phyloP scores from a whole-genome alignment of 768 basidiomycete species.

The Podaxis sp. region DNA sequence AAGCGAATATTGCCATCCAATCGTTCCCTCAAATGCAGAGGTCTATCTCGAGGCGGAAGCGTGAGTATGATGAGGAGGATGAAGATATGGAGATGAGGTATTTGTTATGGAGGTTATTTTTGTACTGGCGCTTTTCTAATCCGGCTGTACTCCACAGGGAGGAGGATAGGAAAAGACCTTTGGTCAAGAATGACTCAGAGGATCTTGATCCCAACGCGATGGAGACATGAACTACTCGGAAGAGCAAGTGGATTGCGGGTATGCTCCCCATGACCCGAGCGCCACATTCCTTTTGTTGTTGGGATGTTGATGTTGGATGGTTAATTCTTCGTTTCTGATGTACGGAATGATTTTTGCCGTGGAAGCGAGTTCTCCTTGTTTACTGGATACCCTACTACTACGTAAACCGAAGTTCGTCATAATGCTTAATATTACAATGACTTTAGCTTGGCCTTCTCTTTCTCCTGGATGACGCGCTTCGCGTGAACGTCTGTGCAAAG shows the following conservation, averaged over 20 bases:
- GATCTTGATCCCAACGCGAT: conserved; percentile 45
- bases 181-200: conserved; percentile 33
- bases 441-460: conserved; percentile 82
- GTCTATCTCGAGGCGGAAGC: conserved; percentile 57
- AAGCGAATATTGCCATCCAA: conserved; percentile 69
- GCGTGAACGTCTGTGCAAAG: conserved; percentile 66
- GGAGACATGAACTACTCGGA: conserved; percentile 36
- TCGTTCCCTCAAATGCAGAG: conserved; percentile 49
- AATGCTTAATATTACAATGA: conserved; percentile 48
- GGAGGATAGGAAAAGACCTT: conserved; percentile 47
- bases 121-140: conserved; percentile 6
- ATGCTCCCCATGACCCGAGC: background rate
- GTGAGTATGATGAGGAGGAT: conserved; percentile 74
- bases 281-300: background rate
- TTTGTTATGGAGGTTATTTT: background rate
- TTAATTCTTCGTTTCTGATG: background rate
- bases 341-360: background rate
- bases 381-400: conserved; percentile 11
- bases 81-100: conserved; percentile 33
- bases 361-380: conserved; percentile 1
- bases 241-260: background rate
- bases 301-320: background rate
- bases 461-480: conserved; percentile 77
- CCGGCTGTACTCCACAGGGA: conserved; percentile 25
- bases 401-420: background rate